Base-by-base conservation (phyloP, 345 rosid species). In the Gossypium rotundifolium region DNA sequence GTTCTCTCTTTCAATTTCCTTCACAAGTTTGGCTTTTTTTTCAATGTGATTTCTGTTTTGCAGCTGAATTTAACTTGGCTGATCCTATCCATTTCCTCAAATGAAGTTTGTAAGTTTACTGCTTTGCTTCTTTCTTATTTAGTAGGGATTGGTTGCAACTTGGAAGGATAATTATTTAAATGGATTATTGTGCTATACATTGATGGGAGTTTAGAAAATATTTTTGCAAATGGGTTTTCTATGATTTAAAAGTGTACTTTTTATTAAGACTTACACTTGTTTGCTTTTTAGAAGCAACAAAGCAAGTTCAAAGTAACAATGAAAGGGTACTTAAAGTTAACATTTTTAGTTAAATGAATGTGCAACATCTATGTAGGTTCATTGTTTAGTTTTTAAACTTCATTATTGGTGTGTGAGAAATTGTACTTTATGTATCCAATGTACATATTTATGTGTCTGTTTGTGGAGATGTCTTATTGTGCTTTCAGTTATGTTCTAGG, bases 51-150 rank as follows among this genome's bases (percentile, higher is more conserved):
- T 61, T 61, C 11, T 40, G 20, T 40, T 40, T 64, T 40, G 25
- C 1, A 64, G 69, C 23, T 40, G 69, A 64, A 44, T 46, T 67
- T 22, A 45, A 27, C 71, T 45, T 12, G 22, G 38, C 54, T 66
- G 23, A 62, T 40, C 45, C 4, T 51, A 23, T 10, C 45, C 44
- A 27, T 49, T 48, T 69, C 42, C 16, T 70, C 74, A 84, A 48
- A 90, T 90, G 95, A 76, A 90, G 77, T 57, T 87, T 78, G 95
- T 87, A 80, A 83, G 95, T 80, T 75, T 79, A 72, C 52, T 71
- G 66, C n/a, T 66, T 63, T 44, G 0, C 17, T 17, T 29, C 2
- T n/a, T 3, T 20, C 17, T 44, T 44, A 9, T 70, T 51, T 49
- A 25, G 14, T 48, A 66, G 12, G 17, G 27, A 45, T 66, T 66